Evolutionary conservation across 169 alveolate genomes (phyloP).

Genomic region (Eimeria brunetti): DNA sequence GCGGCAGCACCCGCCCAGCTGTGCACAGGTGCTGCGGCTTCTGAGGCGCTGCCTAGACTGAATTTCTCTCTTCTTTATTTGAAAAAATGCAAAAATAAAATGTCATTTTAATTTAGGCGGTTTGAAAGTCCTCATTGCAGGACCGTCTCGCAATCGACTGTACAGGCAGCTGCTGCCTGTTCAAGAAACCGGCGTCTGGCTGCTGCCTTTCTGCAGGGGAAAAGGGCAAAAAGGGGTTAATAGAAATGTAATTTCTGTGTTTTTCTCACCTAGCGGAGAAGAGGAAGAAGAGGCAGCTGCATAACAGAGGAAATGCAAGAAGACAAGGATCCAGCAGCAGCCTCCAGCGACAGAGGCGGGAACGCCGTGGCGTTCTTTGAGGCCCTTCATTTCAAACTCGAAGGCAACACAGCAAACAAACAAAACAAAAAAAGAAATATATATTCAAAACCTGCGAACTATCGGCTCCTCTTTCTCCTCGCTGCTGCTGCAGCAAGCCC

Average conservation of each 20-base stretch:
- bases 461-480: background rate
- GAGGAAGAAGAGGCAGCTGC: background rate
- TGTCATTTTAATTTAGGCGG: background rate
- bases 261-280: constrained; percentile 10
- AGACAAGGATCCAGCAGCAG: constrained; percentile 35
- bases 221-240: background rate
- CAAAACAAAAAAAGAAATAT: background rate
- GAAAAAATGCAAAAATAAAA: background rate
- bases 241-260: background rate
- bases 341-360: background rate
- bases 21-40: background rate
- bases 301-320: background rate
- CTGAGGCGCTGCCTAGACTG: background rate
- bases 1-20: no score
- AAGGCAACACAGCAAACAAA: background rate
- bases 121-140: background rate
- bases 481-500: background rate
- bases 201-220: background rate
- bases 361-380: constrained; percentile 23
- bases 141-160: constrained; percentile 1
- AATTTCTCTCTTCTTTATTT: background rate
- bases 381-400: constrained; percentile 33
- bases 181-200: background rate
- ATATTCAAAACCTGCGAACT: background rate
- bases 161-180: background rate